A percentile compares a stretch with the other conserved stretches of the same genome.
Conservation (phyloP, 192 early-diverging fungal genomes). For the Dissophora globulifera region DNA sequence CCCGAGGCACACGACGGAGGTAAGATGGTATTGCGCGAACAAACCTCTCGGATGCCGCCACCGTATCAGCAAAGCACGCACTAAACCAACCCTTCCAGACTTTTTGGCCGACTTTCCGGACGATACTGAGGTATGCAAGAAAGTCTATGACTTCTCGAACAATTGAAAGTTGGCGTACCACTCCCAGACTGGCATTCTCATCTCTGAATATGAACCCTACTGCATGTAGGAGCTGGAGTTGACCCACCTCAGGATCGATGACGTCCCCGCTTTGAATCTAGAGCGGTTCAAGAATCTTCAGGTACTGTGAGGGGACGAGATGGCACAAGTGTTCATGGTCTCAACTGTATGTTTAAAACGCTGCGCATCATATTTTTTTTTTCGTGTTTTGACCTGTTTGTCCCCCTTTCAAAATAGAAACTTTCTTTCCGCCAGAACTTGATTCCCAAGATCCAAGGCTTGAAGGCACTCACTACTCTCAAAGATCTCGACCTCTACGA, state of each 20-base stretch:
- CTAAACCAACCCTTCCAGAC: no score
- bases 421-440: constrained; percentile 89
- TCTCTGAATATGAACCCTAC: neutral
- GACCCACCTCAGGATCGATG: constrained; percentile 69
- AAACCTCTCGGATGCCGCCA: no score
- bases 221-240: constrained; percentile 82
- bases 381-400: no score
- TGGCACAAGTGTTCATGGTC: no score
- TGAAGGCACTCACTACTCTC: constrained; percentile 66
- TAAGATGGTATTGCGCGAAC: no score
- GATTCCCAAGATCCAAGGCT: constrained; percentile 71
- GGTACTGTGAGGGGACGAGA: constrained; percentile 58
- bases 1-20: constrained; percentile 11
- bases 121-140: constrained; percentile 53
- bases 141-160: no score
- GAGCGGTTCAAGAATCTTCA: constrained; percentile 73
- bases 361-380: no score
- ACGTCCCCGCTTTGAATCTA: constrained; percentile 63
- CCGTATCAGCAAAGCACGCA: no score
- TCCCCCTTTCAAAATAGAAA: no score
- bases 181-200: no score
- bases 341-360: no score
- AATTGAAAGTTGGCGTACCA: no score
- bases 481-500: constrained; percentile 95
- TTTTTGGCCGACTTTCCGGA: constrained; percentile 63